phyloP scores from a whole-genome alignment of 495 filamentous ascomycete species.

The Corynascus novoguineensis region DNA sequence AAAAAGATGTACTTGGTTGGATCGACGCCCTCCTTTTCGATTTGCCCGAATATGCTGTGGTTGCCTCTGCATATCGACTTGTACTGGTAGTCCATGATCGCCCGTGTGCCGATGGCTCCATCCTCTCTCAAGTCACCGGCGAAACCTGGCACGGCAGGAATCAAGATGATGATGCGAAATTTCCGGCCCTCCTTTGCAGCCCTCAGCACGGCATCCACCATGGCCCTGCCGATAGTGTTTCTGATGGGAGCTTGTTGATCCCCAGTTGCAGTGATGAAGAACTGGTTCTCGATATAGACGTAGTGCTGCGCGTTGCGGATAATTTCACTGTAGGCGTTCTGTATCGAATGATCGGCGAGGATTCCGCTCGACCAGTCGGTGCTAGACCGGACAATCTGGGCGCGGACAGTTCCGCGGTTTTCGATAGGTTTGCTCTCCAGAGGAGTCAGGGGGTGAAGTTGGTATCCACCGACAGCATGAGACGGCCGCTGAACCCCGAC shows the following conservation, averaged over 20 bases:
- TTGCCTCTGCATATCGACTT: slow-evolving; percentile 90
- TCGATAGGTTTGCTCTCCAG: slow-evolving; percentile 46
- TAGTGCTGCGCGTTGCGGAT: slow-evolving; percentile 83
- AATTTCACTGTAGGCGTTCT: slow-evolving; percentile 82
- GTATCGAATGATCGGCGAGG: slow-evolving; percentile 80
- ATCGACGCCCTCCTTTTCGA: slow-evolving; percentile 71
- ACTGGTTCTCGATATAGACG: slow-evolving; percentile 97
- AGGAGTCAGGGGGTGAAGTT: slow-evolving; percentile 69
- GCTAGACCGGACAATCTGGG: slow-evolving; percentile 81
- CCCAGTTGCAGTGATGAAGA: slow-evolving; percentile 94
- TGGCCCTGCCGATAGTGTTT: slow-evolving; percentile 79
- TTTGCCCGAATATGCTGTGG: slow-evolving; percentile 78
- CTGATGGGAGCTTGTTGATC: slow-evolving; percentile 77
- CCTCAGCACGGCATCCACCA: slow-evolving; percentile 80
- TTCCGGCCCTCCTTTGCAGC: slow-evolving; percentile 81
- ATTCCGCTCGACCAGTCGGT: slow-evolving; percentile 96
- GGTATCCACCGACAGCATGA: slow-evolving; percentile 79
- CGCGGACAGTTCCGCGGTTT: slow-evolving; percentile 63
- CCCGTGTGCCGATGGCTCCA: slow-evolving; percentile 77
- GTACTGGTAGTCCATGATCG: slow-evolving; percentile 99
- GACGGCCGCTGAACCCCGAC: slow-evolving; percentile 81
- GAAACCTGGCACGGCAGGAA: slow-evolving; percentile 89
- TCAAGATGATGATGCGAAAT: slow-evolving; percentile 84
- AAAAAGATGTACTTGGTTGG: slow-evolving; percentile 78
- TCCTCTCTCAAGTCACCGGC: slow-evolving; percentile 81